These are phyloP conservation scores for Pestalotiopsis sp. DNA, from an alignment of 2,329 filamentous ascomycete species.

Conservation along the genomic window DNA sequence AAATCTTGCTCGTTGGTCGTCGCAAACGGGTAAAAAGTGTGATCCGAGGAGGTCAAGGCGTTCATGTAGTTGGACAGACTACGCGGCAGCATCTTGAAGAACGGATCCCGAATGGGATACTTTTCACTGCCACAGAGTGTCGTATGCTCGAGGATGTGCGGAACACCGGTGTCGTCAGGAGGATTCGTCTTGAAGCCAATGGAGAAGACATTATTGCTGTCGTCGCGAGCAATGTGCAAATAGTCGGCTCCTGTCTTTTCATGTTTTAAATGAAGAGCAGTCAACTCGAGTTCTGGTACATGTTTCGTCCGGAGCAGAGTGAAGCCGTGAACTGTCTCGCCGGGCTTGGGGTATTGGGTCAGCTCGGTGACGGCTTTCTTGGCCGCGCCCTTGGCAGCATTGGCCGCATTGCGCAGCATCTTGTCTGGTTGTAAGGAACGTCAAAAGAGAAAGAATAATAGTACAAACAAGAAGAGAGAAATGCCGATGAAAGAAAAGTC, in stretches of 20 bases:
- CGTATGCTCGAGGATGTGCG: conserved; percentile 97
- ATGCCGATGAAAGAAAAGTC: background rate
- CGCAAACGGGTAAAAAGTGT: conserved; percentile 97
- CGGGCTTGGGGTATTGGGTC: conserved; percentile 73
- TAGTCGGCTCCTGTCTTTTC: conserved; percentile 97
- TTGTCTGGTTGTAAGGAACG: background rate
- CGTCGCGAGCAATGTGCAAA: conserved; percentile 90
- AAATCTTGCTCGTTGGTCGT: conserved; percentile 96
- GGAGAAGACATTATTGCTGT: conserved; percentile 99
- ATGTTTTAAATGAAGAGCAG: conserved; percentile 86
- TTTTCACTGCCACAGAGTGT: conserved; percentile 95
- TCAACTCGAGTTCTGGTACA: conserved; percentile 91
- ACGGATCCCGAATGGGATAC: conserved; percentile 97
- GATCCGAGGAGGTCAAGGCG: conserved; percentile 93
- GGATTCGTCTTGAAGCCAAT: conserved; percentile 99
- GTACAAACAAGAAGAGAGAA: background rate
- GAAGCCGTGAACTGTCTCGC: conserved; percentile 90
- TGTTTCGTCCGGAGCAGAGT: conserved; percentile 87
- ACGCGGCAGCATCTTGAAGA: conserved; percentile 99
- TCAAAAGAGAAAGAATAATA: background rate
- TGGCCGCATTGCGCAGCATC: conserved; percentile 48
- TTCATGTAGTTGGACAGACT: conserved; percentile 99
- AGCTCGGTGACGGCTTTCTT: conserved; percentile 74
- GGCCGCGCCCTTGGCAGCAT: conserved; percentile 47
- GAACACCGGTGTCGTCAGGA: conserved; percentile 92